Evolutionary conservation across 176 grass and related monocot species (phyloP), one percentile per base, ranked within the genome.

Genomic region (Avena eriantha): DNA sequence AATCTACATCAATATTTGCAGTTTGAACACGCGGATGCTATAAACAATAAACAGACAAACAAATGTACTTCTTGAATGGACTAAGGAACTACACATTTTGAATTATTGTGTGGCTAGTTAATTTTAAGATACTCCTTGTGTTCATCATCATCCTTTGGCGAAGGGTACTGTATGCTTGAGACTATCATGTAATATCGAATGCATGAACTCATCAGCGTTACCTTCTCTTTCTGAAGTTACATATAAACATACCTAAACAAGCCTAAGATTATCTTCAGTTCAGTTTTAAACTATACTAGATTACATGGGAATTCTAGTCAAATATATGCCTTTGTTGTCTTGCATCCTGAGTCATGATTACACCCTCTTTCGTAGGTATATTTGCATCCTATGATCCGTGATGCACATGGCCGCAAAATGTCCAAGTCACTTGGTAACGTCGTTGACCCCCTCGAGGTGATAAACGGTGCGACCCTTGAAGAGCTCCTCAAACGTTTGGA

Each of bases 331-430:
- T 64, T 63, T 14, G 29, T 61, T 26, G 10, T 81, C 18, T 57
- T 21, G 47, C 47, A 15, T 76, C 7, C 61, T 69, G 7, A 11
- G 26, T 45, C 58, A 81, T 76, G 69, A 41, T 34, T 71, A 17
- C 39, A 3, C 12, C 34, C 33, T 35, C 53, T 71, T 90, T 43
- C 1, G 9, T 73, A 98, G 93, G 93, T 98, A 39, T 98, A 98
- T 89, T 91, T 98, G 84, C 95, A 95, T 80, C 95, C 93, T 55
- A 95, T 98, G 77, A 86, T 98, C 71, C 91, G 95, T 22, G 95
- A 98, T 89, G 93, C 95, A 34, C 95, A 93, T 76, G 93, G 93
- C 13, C 79, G 90, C 10, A 98, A 98, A 76, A 95, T 98, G 91
- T 95, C 93, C 48, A 95, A 98, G 61, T 98, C 93, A 41, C 83